Conservation (phyloP, 108 stramenopile species). For the Nitzschia sp. region DNA sequence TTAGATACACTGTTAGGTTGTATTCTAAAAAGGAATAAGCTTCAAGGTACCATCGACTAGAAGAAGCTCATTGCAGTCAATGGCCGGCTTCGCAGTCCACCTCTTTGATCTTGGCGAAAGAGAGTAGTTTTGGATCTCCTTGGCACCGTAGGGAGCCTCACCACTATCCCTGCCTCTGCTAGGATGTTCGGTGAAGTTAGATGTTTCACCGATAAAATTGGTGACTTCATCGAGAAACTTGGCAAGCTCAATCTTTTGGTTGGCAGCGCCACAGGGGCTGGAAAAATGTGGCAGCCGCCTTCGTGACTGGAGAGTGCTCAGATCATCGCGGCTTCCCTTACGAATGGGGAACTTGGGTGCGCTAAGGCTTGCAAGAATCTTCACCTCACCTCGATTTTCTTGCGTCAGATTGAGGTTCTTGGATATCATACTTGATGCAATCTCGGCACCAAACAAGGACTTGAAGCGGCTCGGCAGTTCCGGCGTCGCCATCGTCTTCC, state of each 20-base stretch:
- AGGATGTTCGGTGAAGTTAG: no score
- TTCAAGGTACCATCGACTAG: no score
- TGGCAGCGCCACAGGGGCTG: neutral
- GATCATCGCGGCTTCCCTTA: slow-evolving; percentile 3
- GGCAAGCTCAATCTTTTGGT: slow-evolving; percentile 1
- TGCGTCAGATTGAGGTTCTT: neutral
- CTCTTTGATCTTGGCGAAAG: no score
- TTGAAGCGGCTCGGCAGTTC: neutral
- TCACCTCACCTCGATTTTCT: neutral
- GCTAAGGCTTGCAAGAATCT: neutral
- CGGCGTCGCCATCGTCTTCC: neutral
- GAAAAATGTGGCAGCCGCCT: neutral
- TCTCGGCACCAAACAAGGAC: neutral
- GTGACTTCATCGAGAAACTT: slow-evolving; percentile 4
- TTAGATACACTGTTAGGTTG: no score
- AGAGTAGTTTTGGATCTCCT: no score
- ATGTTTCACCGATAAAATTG: neutral
- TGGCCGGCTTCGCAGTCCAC: no score
- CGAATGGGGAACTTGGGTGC: slow-evolving; percentile 14
- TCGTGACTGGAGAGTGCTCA: slow-evolving; percentile 6
- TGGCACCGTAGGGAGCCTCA: no score
- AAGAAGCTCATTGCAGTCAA: no score
- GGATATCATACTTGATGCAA: neutral
- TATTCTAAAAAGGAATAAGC: no score
- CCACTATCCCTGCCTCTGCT: no score